Base-by-base conservation (phyloP, 768 basidiomycete species). In the Flagelloscypha sp. region DNA sequence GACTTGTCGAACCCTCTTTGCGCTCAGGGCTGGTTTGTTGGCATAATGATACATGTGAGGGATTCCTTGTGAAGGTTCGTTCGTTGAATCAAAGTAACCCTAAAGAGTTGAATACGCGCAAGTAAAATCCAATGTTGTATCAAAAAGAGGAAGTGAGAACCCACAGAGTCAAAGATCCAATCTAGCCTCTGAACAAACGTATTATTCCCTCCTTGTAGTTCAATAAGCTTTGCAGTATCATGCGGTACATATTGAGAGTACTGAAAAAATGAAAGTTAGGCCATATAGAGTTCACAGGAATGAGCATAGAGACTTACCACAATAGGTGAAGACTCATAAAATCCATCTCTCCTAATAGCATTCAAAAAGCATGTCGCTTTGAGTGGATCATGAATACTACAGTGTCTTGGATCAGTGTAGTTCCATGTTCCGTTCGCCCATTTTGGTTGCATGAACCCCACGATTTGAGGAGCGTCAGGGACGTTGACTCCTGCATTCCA, bases 21-120 rank as follows among this genome's bases (percentile, higher is more conserved):
- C 75, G 49, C 74, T 79, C 13, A 70, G 49, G 2, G 74, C 75
- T 0, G 78, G 76, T 2, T 61, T 58, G 48, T 78, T 68, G 2
- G 72, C 76, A 44, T 80, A 80, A 54, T 80, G 76, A 45, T 78
- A 79, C 76, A 79, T 79, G 52, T 68, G 76, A 1, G 76, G 76
- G 45, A 80, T 79, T 44, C 78, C 75, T 44, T 77, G 74, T 3
- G 76, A 77, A 1, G 76, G 76, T 45, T 80, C 78, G 46, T 80
- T 65, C 7, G 76, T 76, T 0, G 65, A 59, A 38, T 79, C 77
- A 42, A 79, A 79, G 51, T 76, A 80, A 25, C 61, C 59, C 68
- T 78, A 33, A 13, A 16, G 5, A 30, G 24, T 15, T 17, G 12
- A 18, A 29, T 4, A 27, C 15, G 33, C 7, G 27, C 9, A 10